Base-by-base conservation (phyloP, 1,284 basidiomycete species). In the Irpex lacteus region DNA sequence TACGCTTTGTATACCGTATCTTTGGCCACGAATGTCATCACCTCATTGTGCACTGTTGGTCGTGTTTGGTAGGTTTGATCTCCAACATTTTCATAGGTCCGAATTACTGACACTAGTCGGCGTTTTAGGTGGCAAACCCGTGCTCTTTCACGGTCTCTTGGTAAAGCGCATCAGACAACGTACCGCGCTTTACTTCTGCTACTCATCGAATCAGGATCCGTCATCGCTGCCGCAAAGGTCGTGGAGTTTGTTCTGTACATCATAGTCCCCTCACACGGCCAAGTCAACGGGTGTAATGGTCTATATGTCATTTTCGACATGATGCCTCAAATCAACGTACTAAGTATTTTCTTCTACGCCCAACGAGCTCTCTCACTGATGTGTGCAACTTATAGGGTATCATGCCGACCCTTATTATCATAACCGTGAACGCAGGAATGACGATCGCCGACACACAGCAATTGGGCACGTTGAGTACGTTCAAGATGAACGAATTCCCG, bases 11-110 rank as follows among this genome's bases (percentile, higher is more conserved):
- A 19, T 26, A 3, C 50, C 50, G 18, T 53, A 18, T 53, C 50
- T 53, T 72, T 81, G 56, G 72, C 71, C 62, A 77, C 78, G 11
- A 82, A 81, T 60, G 60, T 75, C 63, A 60, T 81, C 53, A 71
- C 79, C 26, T 81, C 78, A 5, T 54, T 60, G 11, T 75, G 82
- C 68, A 81, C 82, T 38, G 73, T 76, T 19, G 71, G 61, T 38
- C 78, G 77, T 55, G 75, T 81, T 57, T 79, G 74, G 74, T 64
- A 13, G 2, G n/a, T 18, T 19, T 19, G n/a, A 32, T 38, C 13
- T 32, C 21, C 15, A 13, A 3, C 53, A 13, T 32, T 49, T 13
- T 18, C 4, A 49, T 49, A 26, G 26, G 26, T 26, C 4, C 26
- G 26, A 26, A 26, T 26, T 26, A 26, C 4, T 4, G 26, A 26